Evolutionary conservation across 805 yeast genomes (phyloP), one percentile per base, ranked within the genome.

Genomic region (Starmerella apis): DNA sequence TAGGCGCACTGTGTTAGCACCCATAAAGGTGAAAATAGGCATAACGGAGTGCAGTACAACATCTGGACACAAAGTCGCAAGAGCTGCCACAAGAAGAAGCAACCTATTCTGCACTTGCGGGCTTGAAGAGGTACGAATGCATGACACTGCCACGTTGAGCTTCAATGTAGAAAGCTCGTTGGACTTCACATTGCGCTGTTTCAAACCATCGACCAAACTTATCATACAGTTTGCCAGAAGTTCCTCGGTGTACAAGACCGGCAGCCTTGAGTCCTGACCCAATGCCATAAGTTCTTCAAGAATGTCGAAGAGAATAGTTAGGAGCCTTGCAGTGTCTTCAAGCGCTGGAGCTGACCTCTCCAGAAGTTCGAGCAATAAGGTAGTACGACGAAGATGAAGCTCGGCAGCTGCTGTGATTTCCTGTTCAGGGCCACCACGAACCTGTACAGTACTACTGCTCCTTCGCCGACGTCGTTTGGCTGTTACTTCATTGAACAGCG

Each of bases 11-110:
- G 96, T 88, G 61, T 87, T 94, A 11, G 97, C 95, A 52, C 98
- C 98, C 97, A 92, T 92, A 61, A 92, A 92, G 1, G 98, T 92
- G 71, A 92, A 92, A 46, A 92, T 90, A n/a, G 98, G 98, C 98
- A 92, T 92, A 8, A 92, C 95, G 2, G 96, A 84, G 68, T 92
- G 97, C 48, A 92, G 71, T 25, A 92, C 87, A 27, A 83, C 78
- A 61, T 90, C 96, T 8, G 97, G 96, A 11, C 90, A 84, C 49
- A 92, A 68, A 0, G 86, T 72, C 0, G 97, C 97, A 57, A 92
- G 70, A 44, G 86, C 82, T 2, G 96, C 83, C 57, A 92, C 80
- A 24, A 92, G 90, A 51, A 90, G 70, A 52, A 92, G 70, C 46
- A 90, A 68, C 57, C 87, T 77, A 68, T 92, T 92, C 68, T 92